A percentile compares a stretch with the other conserved stretches of the same genome.
Conservation (phyloP, 768 basidiomycete genomes). For the Leccinum imitatum region DNA sequence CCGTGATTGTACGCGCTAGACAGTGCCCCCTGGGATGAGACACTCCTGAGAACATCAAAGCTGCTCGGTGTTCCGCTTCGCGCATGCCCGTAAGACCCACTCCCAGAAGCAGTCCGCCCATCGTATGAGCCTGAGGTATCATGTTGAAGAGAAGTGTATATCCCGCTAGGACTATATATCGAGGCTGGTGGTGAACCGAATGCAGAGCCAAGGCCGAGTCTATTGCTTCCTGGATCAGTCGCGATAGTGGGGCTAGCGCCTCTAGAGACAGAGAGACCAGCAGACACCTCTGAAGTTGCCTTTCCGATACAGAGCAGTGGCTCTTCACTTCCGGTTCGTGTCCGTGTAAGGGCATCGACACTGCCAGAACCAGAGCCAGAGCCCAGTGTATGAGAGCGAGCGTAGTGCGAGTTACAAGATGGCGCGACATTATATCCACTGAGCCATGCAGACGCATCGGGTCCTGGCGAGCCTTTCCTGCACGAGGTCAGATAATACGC, state of each 20-base stretch:
- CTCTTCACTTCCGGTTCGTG: constrained; percentile 32
- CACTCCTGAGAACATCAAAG: constrained; percentile 27
- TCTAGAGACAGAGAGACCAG: constrained; percentile 4
- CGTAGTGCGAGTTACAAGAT: constrained; percentile 28
- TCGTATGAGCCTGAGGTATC: constrained; percentile 23
- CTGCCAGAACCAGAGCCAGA: constrained; percentile 28
- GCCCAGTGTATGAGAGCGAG: constrained; percentile 30
- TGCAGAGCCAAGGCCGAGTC: constrained; percentile 27
- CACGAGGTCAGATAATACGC: constrained; percentile 18
- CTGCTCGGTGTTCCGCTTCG: constrained; percentile 29
- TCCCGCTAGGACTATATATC: constrained; percentile 17
- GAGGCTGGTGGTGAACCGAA: constrained; percentile 30
- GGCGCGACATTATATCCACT: constrained; percentile 26
- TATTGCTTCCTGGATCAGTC: constrained; percentile 13
- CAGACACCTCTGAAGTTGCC: constrained; percentile 6
- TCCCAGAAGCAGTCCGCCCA: constrained; percentile 20
- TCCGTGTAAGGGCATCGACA: constrained; percentile 28
- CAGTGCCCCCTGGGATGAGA: constrained; percentile 33
- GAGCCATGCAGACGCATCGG: constrained; percentile 27
- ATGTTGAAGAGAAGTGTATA: constrained; percentile 6
- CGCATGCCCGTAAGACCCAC: constrained; percentile 24
- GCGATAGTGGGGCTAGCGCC: constrained; percentile 8
- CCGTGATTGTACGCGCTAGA: constrained; percentile 22
- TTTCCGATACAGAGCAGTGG: constrained; percentile 24
- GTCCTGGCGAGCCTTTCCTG: constrained; percentile 29